These are phyloP conservation scores for Mycena epipterygia DNA, from an alignment of 768 basidiomycete species.

Conservation along the genomic window DNA sequence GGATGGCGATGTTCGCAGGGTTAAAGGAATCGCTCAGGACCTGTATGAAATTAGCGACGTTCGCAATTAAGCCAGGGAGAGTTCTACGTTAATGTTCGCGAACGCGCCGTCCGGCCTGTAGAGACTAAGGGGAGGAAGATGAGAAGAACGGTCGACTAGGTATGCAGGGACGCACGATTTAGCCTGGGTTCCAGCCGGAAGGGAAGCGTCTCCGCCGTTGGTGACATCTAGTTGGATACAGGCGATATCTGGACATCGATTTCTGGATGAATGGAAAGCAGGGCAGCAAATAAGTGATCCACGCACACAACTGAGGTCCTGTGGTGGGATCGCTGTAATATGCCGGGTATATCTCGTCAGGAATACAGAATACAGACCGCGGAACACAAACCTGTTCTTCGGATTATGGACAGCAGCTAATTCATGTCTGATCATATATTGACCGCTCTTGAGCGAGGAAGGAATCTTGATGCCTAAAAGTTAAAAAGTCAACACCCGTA, in stretches of 20 bases:
- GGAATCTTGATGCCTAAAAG: conserved; percentile 37
- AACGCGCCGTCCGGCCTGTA: conserved; percentile 33
- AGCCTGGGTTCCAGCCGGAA: conserved; percentile 36
- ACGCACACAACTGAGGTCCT: conserved; percentile 40
- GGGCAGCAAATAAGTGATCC: background rate
- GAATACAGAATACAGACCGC: background rate
- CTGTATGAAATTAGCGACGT: background rate
- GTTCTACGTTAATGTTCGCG: conserved; percentile 36
- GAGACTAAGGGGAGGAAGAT: conserved; percentile 14
- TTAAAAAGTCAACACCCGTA: background rate
- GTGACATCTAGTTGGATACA: conserved; percentile 39
- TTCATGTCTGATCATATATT: conserved; percentile 43
- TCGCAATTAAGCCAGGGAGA: background rate
- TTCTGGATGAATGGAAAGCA: background rate
- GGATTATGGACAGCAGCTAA: conserved; percentile 41
- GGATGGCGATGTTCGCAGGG: conserved; percentile 22
- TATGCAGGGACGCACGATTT: conserved; percentile 25
- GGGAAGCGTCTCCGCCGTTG: conserved; percentile 31
- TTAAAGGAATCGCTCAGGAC: conserved; percentile 28
- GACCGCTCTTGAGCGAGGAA: conserved; percentile 35
- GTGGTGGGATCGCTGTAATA: conserved; percentile 31
- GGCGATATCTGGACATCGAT: conserved; percentile 31
- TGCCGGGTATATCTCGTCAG: background rate
- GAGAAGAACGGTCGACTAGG: background rate
- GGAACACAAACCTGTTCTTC: conserved; percentile 27